Percentiles rank a stretch among this genome's conserved stretches.
Conservation (phyloP, 1,139 yeast genomes). For the Hyphopichia burtonii region DNA sequence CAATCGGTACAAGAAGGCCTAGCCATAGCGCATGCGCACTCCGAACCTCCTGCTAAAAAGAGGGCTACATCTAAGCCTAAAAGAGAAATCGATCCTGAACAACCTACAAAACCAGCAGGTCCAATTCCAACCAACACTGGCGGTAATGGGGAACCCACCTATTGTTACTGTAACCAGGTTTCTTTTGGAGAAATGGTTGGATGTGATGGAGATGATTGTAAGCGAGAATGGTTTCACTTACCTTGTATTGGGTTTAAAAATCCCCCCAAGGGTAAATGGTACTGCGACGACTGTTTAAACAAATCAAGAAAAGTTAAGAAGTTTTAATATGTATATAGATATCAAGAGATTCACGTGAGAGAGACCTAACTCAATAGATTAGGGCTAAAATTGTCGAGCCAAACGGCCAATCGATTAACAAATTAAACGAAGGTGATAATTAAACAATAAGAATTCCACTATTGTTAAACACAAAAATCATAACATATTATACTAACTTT, state of each 20-base stretch:
- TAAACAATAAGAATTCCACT: no score
- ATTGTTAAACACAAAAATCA: no score
- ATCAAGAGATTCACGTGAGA: no score
- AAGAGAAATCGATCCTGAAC: constrained; percentile 24
- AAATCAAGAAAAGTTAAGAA: constrained; percentile 35
- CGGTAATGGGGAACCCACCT: constrained; percentile 67
- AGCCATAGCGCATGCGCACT: no score
- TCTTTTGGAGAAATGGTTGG: constrained; percentile 99
- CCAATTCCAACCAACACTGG: constrained; percentile 2
- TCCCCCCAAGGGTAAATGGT: constrained; percentile 97
- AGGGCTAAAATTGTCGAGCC: no score
- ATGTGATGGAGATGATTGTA: constrained; percentile 92
- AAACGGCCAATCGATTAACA: no score
- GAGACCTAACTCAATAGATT: no score
- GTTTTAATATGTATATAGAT: constrained; percentile 8
- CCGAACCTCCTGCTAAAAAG: constrained; percentile 20
- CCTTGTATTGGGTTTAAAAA: constrained; percentile 91
- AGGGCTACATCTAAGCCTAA: constrained; percentile 22
- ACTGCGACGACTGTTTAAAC: constrained; percentile 79
- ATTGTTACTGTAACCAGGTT: constrained; percentile 94
- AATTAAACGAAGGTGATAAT: no score
- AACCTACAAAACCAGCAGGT: background rate
- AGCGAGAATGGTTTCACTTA: constrained; percentile 94
- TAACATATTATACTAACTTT: no score
- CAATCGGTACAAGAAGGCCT: no score